phyloP scores from a whole-genome alignment of 202 grass and related monocot species.

The Digitaria exilis region DNA sequence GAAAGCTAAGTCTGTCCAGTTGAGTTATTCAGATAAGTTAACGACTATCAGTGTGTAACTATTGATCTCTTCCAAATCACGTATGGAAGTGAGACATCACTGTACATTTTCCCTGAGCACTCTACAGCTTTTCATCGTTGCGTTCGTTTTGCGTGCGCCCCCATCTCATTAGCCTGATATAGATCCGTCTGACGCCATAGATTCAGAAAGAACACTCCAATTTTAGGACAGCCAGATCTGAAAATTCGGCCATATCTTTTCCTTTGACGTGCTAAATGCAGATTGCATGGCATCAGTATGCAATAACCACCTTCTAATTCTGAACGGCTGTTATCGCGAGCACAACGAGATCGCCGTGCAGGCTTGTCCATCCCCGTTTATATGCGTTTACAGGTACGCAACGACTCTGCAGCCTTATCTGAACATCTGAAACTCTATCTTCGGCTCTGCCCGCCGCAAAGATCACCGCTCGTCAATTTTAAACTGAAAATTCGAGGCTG shows the following conservation, averaged over 20 bases:
- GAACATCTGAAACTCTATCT: neutral
- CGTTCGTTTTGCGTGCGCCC: neutral
- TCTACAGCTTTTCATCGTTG: neutral
- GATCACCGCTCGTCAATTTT: neutral
- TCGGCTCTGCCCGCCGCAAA: neutral
- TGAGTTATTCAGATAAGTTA: neutral
- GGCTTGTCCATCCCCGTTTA: neutral
- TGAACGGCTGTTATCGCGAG: neutral
- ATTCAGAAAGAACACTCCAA: slow-evolving; percentile 1
- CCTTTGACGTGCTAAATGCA: neutral
- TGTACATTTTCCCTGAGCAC: neutral
- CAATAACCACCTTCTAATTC: neutral
- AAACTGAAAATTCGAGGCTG: neutral
- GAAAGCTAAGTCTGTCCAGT: neutral
- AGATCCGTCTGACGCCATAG: neutral
- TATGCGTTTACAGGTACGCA: neutral
- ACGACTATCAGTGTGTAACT: neutral
- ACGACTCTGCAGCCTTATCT: slow-evolving; percentile 7
- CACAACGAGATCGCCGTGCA: neutral
- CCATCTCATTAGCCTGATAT: neutral
- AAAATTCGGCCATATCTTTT: neutral
- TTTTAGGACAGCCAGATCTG: neutral
- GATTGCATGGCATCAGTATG: neutral
- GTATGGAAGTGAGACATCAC: neutral
- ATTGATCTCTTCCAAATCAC: neutral